Conservation (phyloP, 1,284 basidiomycete genomes). For the Ustilago loliicola region DNA sequence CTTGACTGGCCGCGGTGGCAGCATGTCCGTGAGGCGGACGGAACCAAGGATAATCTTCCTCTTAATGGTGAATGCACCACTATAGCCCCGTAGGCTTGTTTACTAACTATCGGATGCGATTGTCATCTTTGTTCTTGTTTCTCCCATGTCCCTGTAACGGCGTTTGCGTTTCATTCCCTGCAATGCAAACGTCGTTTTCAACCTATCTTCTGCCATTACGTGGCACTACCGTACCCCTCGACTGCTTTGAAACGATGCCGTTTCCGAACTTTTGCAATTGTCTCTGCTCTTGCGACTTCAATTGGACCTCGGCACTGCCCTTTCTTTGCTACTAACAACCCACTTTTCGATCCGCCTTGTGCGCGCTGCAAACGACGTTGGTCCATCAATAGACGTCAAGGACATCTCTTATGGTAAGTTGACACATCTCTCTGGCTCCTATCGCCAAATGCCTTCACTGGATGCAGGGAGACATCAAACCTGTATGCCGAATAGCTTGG, state of each 20-base stretch:
- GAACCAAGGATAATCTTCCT: not conserved
- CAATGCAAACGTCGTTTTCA: constrained; percentile 62
- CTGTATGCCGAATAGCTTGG: not conserved
- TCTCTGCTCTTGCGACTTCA: constrained; percentile 4
- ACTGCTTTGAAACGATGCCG: constrained; percentile 48
- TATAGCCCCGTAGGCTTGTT: constrained; percentile 25
- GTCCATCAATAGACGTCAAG: constrained; percentile 81
- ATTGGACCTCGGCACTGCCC: constrained; percentile 27
- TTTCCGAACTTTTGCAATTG: constrained; percentile 17
- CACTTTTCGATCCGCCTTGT: constrained; percentile 3
- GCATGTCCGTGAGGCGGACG: not conserved
- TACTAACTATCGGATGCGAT: constrained; percentile 53
- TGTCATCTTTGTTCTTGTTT: constrained; percentile 30
- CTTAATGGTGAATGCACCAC: not conserved
- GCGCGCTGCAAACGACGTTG: constrained; percentile 14
- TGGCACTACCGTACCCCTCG: constrained; percentile 27
- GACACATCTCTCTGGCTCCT: not conserved
- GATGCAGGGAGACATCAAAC: not conserved
- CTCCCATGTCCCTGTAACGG: constrained; percentile 37
- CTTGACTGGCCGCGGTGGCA: not conserved
- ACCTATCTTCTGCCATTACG: constrained; percentile 11
- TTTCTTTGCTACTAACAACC: constrained; percentile 43
- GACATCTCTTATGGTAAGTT: constrained; percentile 90
- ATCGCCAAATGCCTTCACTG: not conserved
- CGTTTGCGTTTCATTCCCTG: constrained; percentile 59